Conservation (phyloP, 2,329 filamentous ascomycete species). For the Fusarium falciforme region DNA sequence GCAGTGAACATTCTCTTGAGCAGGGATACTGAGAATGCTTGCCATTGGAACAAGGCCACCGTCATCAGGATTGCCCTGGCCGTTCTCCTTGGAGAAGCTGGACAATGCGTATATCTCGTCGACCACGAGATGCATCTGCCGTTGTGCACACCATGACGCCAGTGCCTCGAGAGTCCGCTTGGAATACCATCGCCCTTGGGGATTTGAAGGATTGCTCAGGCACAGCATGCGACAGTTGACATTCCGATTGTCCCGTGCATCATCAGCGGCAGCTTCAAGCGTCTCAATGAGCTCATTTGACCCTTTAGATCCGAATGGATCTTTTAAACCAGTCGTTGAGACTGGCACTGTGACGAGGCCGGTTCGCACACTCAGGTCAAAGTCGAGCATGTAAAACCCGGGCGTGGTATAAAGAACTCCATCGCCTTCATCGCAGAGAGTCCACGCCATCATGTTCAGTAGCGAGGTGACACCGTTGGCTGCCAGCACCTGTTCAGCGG, state of each 20-base stretch:
- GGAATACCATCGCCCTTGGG: neutral
- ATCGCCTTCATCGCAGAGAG: neutral
- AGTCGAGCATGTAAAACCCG: neutral
- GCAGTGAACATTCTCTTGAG: neutral
- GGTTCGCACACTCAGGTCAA: neutral
- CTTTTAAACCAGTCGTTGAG: neutral
- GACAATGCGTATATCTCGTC: neutral
- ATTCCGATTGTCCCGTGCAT: neutral
- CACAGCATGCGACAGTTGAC: neutral
- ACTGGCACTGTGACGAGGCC: neutral
- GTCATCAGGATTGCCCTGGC: no score
- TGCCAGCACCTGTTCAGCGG: neutral
- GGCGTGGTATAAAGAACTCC: neutral
- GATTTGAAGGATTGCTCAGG: neutral
- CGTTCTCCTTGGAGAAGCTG: neutral
- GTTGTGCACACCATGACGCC: neutral
- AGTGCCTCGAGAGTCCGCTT: neutral
- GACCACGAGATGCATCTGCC: neutral
- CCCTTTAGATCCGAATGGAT: neutral
- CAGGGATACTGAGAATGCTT: neutral
- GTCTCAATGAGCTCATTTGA: neutral
- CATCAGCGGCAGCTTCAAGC: neutral
- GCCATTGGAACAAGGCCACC: neutral
- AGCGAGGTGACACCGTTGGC: neutral
- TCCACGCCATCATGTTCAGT: neutral